Evolutionary conservation across 1,284 basidiomycete species (phyloP).

Genomic region (Melampsora americana): DNA sequence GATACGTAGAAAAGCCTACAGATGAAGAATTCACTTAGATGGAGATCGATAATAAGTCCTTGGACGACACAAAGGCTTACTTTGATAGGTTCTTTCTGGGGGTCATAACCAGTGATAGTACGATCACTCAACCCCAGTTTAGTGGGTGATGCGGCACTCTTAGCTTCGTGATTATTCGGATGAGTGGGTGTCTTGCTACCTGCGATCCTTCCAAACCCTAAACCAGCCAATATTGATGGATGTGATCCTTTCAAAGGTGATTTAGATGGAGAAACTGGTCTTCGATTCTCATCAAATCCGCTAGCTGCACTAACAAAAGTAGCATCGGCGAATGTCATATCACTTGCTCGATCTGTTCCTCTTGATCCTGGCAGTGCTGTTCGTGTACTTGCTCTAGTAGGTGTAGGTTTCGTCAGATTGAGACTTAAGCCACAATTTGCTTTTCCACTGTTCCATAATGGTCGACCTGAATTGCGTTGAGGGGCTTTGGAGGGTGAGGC

Average conservation of each 20-base stretch:
- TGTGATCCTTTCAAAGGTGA: slow-evolving; percentile 22
- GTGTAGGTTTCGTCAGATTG: neutral
- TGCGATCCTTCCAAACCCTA: slow-evolving; percentile 17
- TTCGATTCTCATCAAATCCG: slow-evolving; percentile 30
- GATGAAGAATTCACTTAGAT: neutral
- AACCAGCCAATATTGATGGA: slow-evolving; percentile 34
- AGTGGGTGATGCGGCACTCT: slow-evolving; percentile 3
- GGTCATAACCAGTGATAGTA: slow-evolving; percentile 30
- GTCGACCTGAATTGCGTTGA: neutral
- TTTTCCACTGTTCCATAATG: neutral
- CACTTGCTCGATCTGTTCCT: neutral
- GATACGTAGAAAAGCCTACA: slow-evolving; percentile 37
- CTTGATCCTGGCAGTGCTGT: neutral
- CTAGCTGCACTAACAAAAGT: slow-evolving; percentile 44
- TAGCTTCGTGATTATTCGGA: neutral
- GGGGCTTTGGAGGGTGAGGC: neutral
- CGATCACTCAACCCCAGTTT: slow-evolving; percentile 8
- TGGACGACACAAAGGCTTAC: slow-evolving; percentile 8
- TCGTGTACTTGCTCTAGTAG: neutral
- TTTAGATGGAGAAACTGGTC: slow-evolving; percentile 21
- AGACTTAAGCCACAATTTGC: neutral
- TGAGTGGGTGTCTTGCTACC: slow-evolving; percentile 15
- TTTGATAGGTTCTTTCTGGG: slow-evolving; percentile 40
- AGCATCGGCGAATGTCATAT: slow-evolving; percentile 25
- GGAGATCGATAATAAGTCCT: neutral